Percentiles rank a stretch among this genome's conserved stretches.
Conservation (phyloP, 352 stramenopile genomes). For the Globisporangium sylvaticum region DNA sequence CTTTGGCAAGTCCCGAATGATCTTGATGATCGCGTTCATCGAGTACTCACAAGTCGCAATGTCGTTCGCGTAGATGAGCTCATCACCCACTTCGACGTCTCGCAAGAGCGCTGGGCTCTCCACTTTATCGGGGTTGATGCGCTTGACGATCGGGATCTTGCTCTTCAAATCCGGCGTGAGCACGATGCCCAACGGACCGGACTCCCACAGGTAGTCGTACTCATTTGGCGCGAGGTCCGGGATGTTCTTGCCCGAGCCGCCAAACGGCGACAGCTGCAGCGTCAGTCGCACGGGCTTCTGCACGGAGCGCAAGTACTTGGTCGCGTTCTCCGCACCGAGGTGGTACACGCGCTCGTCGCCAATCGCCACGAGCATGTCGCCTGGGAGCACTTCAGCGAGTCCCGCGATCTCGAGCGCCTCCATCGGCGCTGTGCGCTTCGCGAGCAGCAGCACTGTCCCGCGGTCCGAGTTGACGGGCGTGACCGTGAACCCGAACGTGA, state of each 20-base stretch:
- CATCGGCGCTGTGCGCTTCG: slow-evolving; percentile 38
- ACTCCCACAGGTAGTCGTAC: slow-evolving; percentile 78
- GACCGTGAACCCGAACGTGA: slow-evolving; percentile 68
- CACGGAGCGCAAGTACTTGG: slow-evolving; percentile 60
- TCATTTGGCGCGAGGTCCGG: slow-evolving; percentile 65
- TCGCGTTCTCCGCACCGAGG: slow-evolving; percentile 54
- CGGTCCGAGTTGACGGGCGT: slow-evolving; percentile 67
- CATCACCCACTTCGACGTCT: slow-evolving; percentile 53
- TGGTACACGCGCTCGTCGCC: slow-evolving; percentile 77
- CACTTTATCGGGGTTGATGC: slow-evolving; percentile 55
- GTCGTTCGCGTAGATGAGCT: slow-evolving; percentile 82
- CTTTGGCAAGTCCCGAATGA: slow-evolving; percentile 76
- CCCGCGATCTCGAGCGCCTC: slow-evolving; percentile 34
- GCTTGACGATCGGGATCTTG: slow-evolving; percentile 77
- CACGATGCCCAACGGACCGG: slow-evolving; percentile 66
- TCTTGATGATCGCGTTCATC: slow-evolving; percentile 66
- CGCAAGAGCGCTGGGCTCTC: slow-evolving; percentile 40
- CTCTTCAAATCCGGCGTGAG: slow-evolving; percentile 58
- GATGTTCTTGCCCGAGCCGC: slow-evolving; percentile 38
- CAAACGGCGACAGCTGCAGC: slow-evolving; percentile 64
- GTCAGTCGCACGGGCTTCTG: slow-evolving; percentile 66
- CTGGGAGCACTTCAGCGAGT: slow-evolving; percentile 64
- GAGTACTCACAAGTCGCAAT: slow-evolving; percentile 65
- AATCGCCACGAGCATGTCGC: slow-evolving; percentile 74
- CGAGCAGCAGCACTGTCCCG: slow-evolving; percentile 56